Base-by-base conservation (phyloP, 371 early-diverging fungal species). In the Apophysomyces elegans region DNA sequence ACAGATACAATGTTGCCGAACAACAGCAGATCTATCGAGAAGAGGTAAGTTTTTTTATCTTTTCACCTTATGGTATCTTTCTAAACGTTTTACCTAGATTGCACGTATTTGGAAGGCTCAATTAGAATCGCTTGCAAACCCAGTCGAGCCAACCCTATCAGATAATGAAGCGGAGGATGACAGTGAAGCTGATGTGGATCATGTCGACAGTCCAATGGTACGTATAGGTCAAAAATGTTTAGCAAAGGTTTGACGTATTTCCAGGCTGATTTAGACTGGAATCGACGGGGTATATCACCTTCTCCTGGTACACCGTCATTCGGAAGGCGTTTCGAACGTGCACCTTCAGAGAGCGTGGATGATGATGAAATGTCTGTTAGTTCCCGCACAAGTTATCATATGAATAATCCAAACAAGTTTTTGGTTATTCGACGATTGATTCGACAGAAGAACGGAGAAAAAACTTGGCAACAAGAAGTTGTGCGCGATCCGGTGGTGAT, bases 91-190 rank as follows among this genome's bases (percentile, higher is more conserved):
- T 59, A 14, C 4, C 18, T 63, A 83, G 86, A 95, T 96, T 64
- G 85, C 88, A 26, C 86, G 95, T 44, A 97, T 98, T 56, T 98
- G 99, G 99, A 94, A 92, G 62, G 90, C 91, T 14, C 99, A 99
- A 71, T 82, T 87, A 41, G 72, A 81, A 35, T 77, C 95, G 0
- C 74, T 98, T 18, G 82, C 90, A 43, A 83, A 74, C 36, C 73
- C 63, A 4, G 71, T 68, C n/a, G 88, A 89, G 44, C 81, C 86
- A 26, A 68, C 62, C 50, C 72, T 84, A 6, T 75, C 81, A 4
- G 86, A 87, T 46, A 84, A 87, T 54, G 87, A 84, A 47, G 71
- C 66, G n/a, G 83, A 84, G 14, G 76, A 78, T 16, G 82, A 80
- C 1, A 78, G 76, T 13, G 86, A 85, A 39, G 66, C 75, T 6